Base-by-base conservation (phyloP, 306 rosid species). In the Pterocarpus macrocarpus region DNA sequence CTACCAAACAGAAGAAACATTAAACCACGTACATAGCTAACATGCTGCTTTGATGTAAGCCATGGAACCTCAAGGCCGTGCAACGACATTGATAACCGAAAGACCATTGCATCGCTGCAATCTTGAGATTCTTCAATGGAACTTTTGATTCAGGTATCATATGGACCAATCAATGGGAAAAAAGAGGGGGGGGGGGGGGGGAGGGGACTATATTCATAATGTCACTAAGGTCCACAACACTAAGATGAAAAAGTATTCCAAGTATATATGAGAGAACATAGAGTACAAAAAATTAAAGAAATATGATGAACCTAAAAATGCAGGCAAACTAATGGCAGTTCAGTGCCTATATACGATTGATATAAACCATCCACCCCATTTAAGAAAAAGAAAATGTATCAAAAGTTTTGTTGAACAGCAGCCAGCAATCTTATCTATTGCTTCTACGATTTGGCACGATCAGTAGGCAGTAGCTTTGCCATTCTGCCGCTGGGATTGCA, bases 391-490 rank as follows among this genome's bases (percentile, higher is more conserved):
- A 15, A 67, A 76, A 62, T 33, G 65, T 73, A 17, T 38, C n/a
- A 39, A 58, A 64, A 82, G 71, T 71, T 79, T 73, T 61, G 61
- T 63, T 35, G 30, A 59, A 59, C 52, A 62, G 63, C 59, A 35
- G 58, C 80, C 70, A 38, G 57, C 68, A 32, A 79, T 59, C 71
- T 65, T n/a, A 33, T 39, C 7, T 43, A 22, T 49, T 57, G 66
- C 75, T 73, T 11, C 7, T 12, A 59, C 49, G 80, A 64, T 59
- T 71, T 2, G 70, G 30, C 22, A 80, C 64, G 65, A 71, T 82
- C 81, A 69, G 81, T 76, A 50, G 72, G 82, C 83, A 41, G 80
- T 77, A 59, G 88, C 69, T 72, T 81, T 81, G 61, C 84, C 92
- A 63, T 87, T 85, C 35, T 80, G 91, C 30, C 36, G 82, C 45